Evolutionary conservation across 257 asterid genomes (phyloP).

Genomic region (Solanum chmielewskii): DNA sequence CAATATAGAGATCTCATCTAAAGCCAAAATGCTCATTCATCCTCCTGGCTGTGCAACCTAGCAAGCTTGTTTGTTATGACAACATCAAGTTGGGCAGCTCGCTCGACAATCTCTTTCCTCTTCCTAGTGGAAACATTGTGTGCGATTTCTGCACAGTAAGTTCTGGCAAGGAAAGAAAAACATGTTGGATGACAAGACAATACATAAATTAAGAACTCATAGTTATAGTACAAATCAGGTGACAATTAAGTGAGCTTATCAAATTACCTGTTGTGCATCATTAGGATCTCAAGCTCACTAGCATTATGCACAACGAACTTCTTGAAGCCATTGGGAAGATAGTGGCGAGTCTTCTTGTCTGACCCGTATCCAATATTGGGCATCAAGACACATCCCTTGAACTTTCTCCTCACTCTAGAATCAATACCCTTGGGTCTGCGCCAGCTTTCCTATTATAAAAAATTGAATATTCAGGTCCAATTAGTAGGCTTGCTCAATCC

Average conservation of each 20-base stretch:
- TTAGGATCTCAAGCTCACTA: conserved; percentile 50
- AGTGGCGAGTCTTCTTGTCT: background rate
- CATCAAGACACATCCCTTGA: conserved; percentile 2
- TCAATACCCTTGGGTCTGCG: conserved; percentile 84
- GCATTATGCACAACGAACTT: conserved; percentile 2
- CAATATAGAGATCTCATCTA: background rate
- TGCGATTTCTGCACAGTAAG: conserved; percentile 66
- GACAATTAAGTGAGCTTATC: accelerated
- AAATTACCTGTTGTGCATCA: conserved; percentile 73
- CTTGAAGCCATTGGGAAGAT: conserved; percentile 1
- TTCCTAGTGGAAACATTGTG: conserved; percentile 56
- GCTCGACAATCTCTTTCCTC: conserved; percentile 65
- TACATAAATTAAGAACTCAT: background rate
- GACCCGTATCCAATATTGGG: background rate
- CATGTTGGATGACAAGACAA: background rate
- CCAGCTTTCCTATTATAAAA: conserved; percentile 37
- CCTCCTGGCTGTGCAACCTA: conserved; percentile 63
- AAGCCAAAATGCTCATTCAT: conserved; percentile 33
- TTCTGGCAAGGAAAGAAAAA: conserved; percentile 16
- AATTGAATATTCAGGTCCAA: background rate
- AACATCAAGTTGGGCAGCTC: conserved; percentile 65
- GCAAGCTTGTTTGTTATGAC: conserved; percentile 79
- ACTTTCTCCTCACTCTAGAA: conserved; percentile 18
- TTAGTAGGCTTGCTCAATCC: background rate
- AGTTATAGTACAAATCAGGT: background rate